Evolutionary conservation across 345 rosid species (phyloP), one percentile per base, ranked within the genome.

Genomic region (Schrenkiella parvula): DNA sequence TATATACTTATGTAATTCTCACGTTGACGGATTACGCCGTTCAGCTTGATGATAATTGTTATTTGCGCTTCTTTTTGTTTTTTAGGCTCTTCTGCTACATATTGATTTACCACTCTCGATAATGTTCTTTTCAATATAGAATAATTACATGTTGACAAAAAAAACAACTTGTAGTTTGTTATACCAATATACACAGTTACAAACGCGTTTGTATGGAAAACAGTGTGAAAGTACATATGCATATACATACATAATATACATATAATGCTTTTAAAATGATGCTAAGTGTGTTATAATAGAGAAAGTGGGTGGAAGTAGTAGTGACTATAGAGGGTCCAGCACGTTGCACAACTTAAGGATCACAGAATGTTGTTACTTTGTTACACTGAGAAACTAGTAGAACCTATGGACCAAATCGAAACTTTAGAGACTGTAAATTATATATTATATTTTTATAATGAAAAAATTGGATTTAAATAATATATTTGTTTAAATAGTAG

Each of bases 291-390:
- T 55, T 22, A 58, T 17, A 46, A 59, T 70, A 60, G 48, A 60
- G 53, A 4, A 48, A 58, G 77, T 73, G 78, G 57, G 71, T 42
- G 34, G 31, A 35, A 13, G 46, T 47, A 25, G 22, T 54, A 72
- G 66, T 57, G 66, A 46, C 59, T 47, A 28, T 52, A 66, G 66
- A 56, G 71, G 58, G 78, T 47, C 72, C 78, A 56, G 72, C 72
- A 73, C 18, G 78, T 73, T 59, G 23, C 66, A 57, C 58, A 14
- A 10, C 43, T 8, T 65, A 25, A 65, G 71, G 42, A 25, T 56
- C 72, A 38, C 72, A 56, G 2, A 56, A 14, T 73, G 51, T 64
- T 56, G 71, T 34, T 34, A 31, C 22, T n/a, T 38, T 38, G 31
- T 32, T 56, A 56, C 26, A 18, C 32, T 42, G 31, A 22, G 2